Base-by-base conservation (phyloP, 257 asterid species). In the Solanum sparsipilum region DNA sequence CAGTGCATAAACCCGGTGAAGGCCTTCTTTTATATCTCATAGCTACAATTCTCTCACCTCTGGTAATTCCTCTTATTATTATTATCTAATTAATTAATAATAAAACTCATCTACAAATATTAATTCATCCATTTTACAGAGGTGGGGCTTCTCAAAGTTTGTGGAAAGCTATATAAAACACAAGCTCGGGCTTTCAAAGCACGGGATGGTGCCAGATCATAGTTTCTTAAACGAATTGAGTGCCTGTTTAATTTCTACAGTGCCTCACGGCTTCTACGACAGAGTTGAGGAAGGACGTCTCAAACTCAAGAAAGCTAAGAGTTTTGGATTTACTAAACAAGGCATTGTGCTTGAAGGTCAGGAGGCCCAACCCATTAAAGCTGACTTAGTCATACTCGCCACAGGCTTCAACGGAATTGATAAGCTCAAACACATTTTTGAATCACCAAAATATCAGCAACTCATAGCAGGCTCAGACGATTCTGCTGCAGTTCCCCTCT, bases 251-350 rank as follows among this genome's bases (percentile, higher is more conserved):
- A 52, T 87, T 52, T 72, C 93, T 10, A 89, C 90, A 0, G 92
- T 92, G 21, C 96, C 95, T 2, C 90, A 92, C 35, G 92, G 89
- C 35, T 93, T 92, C 90, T 94, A 89, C 25, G 89, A 92, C 29
- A 88, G 84, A 34, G 96, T 91, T 13, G 94, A 91, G 38, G 87
- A 91, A 31, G 95, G 94, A 87, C 86, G 93, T 92, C 90, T 94
- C 86, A 36, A 84, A 35, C 90, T 94, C 11, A 89, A 90, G 86
- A 92, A 93, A 89, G 88, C 92, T 2, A 34, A 56, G 32, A 21
- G 70, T n/a, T 91, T 92, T 84, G 84, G 90, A 71, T 91, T 93
- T 52, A 83, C 90, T 23, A 87, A 75, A 9, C 89, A 94, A 32
- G 96, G 93, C 7, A 76, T 93, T 16, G 10, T 91, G 79, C 48